phyloP scores from a whole-genome alignment of 768 basidiomycete species.

The Leccinum boreale region DNA sequence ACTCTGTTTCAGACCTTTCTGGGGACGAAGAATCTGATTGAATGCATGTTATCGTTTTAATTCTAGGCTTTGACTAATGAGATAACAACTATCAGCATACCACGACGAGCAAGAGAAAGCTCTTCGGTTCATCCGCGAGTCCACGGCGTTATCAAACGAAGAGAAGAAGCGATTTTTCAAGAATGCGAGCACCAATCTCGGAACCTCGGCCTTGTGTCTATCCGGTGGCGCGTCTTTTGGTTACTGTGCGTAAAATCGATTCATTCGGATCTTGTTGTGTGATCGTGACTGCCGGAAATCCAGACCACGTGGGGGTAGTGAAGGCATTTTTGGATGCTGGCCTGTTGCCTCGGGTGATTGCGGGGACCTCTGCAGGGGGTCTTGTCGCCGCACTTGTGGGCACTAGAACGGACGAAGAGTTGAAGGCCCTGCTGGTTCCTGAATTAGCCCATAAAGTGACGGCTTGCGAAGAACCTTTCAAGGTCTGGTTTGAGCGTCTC shows the following conservation, averaged over 20 bases:
- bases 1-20: slow-evolving; percentile 66
- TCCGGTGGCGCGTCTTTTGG: slow-evolving; percentile 97
- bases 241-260: slow-evolving; percentile 60
- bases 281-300: not conserved
- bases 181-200: slow-evolving; percentile 83
- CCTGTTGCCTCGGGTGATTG: slow-evolving; percentile 86
- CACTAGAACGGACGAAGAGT: slow-evolving; percentile 85
- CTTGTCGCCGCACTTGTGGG: slow-evolving; percentile 75
- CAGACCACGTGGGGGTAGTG: slow-evolving; percentile 88
- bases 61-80: not conserved
- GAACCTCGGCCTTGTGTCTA: slow-evolving; percentile 88
- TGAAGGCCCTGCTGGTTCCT: slow-evolving; percentile 73
- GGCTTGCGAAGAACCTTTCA: slow-evolving; percentile 75
- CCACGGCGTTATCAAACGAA: slow-evolving; percentile 69
- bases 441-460: slow-evolving; percentile 80
- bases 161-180: slow-evolving; percentile 94
- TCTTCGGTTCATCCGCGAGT: slow-evolving; percentile 71
- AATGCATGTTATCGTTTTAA: slow-evolving; percentile 47
- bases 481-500: slow-evolving; percentile 68
- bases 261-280: not conserved
- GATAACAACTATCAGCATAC: slow-evolving; percentile 55
- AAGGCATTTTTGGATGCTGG: slow-evolving; percentile 88
- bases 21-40: slow-evolving; percentile 88
- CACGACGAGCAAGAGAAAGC: slow-evolving; percentile 74
- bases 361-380: slow-evolving; percentile 93